Base-by-base conservation (phyloP, 768 basidiomycete genomes). In the Dacryopinax primogenitus region DNA sequence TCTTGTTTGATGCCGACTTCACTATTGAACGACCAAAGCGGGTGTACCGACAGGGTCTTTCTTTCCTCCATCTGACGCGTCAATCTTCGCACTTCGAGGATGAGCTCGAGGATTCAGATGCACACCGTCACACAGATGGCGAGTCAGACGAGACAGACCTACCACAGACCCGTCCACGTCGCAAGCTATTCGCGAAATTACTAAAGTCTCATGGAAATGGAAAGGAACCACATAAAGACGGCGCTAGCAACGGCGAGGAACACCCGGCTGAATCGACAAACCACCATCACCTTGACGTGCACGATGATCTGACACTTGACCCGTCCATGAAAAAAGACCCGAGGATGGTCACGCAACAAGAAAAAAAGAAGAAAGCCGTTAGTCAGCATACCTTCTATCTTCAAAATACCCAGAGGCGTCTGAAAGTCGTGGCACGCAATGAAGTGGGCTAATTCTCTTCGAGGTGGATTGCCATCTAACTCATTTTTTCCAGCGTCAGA, bases 311-410 rank as follows among this genome's bases (percentile, higher is more conserved):
- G 4, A 58, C 51, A 37, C 6, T 65, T 28, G 34, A 1, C 45
- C 70, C 15, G 28, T 58, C 45, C 21, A 65, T 65, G 39, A 26
- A 28, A 61, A 39, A 33, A 35, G 62, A 44, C 39, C 65, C 32
- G 61, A 58, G 58, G 37, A 65, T 34, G 23, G 41, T 61, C 34
- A 65, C 33, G 33, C 78, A 80, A 44, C 75, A 77, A 63, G 78
- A 77, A 66, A 81, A 78, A 74, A 79, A 75, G 76, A 80, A 74
- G 70, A 81, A 78, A 74, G 73, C 75, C 65, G 87, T 92, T 3
- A 90, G 88, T 39, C 91, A 89, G 69, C 95, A 98, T 75, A 95
- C 91, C 1, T 98, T 98, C 75, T 96, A 90, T 71, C 83, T 99
- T 66, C 80, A 86, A 67, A 97, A 96, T 72, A 86, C 91, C 7